Conservation (phyloP, 2,329 filamentous ascomycete genomes). For the Fusarium sp. region DNA sequence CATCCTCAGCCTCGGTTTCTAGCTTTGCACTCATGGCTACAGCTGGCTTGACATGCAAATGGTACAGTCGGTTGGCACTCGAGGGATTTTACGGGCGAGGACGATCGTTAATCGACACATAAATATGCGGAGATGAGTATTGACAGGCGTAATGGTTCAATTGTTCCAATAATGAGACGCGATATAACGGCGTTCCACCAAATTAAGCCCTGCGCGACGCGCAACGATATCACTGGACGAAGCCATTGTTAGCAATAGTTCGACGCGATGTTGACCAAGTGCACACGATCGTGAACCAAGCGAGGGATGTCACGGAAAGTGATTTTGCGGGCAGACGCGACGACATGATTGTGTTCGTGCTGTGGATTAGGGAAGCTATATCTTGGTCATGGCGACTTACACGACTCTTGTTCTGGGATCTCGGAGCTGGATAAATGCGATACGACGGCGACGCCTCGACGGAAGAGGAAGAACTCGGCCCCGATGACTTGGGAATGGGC, state of each 20-base stretch:
- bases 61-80: conserved; percentile 5
- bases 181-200: conserved; percentile 35
- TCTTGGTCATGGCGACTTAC: conserved; percentile 50
- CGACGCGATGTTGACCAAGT: conserved; percentile 40
- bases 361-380: conserved; percentile 32
- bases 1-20: conserved; percentile 52
- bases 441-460: conserved; percentile 53
- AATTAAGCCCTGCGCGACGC: conserved; percentile 37
- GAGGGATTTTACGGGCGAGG: conserved; percentile 12
- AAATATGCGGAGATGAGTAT: conserved; percentile 4
- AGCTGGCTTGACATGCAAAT: conserved; percentile 10
- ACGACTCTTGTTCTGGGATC: conserved; percentile 51
- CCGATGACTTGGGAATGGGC: conserved; percentile 46
- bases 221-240: conserved; percentile 43
- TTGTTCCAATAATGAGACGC: conserved; percentile 28
- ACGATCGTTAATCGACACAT: conserved; percentile 26
- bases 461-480: conserved; percentile 62
- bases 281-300: conserved; percentile 22
- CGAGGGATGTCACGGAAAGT: conserved; percentile 28
- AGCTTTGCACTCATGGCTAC: conserved; percentile 50
- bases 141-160: conserved; percentile 14
- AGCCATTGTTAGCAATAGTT: conserved; percentile 44
- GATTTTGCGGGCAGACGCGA: conserved; percentile 24
- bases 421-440: conserved; percentile 59
- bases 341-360: conserved; percentile 30